Percentiles rank a stretch among this genome's conserved stretches.
Conservation (phyloP, 2,329 filamentous ascomycete species). For the Nannizziopsis arthrosporioides region DNA sequence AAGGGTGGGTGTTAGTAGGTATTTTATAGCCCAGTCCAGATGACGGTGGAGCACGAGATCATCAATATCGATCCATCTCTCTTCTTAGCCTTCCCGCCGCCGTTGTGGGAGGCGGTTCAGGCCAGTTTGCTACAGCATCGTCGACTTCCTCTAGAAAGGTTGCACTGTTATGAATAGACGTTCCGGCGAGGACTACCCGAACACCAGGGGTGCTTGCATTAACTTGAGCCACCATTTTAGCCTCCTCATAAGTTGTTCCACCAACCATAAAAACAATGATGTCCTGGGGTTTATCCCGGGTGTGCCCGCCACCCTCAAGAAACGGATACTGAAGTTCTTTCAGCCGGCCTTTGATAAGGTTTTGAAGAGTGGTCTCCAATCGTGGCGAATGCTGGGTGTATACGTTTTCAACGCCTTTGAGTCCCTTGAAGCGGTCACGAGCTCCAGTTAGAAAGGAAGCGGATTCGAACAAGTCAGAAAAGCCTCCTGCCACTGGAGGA, state of each 20-base stretch:
- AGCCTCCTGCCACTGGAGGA: conserved; percentile 60
- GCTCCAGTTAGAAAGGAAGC: conserved; percentile 84
- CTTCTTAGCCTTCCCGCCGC: conserved; percentile 51
- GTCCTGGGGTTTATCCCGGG: conserved; percentile 90
- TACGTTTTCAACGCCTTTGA: conserved; percentile 97
- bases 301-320: conserved; percentile 74
- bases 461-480: conserved; percentile 85
- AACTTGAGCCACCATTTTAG: conserved; percentile 87
- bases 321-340: conserved; percentile 86
- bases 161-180: conserved; percentile 73
- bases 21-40: neutral
- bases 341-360: conserved; percentile 81
- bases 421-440: conserved; percentile 75
- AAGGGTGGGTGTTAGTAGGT: neutral
- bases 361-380: conserved; percentile 76
- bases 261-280: conserved; percentile 91
- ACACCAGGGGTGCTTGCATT: conserved; percentile 85
- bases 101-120: conserved; percentile 52
- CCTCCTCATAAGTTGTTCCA: conserved; percentile 90
- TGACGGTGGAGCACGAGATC: neutral
- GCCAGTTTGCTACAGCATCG: conserved; percentile 77
- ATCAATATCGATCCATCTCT: conserved; percentile 42
- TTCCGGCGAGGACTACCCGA: conserved; percentile 79
- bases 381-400: conserved; percentile 94
- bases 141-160: conserved; percentile 87